Percentiles rank a stretch among this genome's conserved stretches.
These are phyloP conservation scores for Penicillium sp. DNA, from an alignment of 2,329 filamentous ascomycete genomes.

Conservation along the genomic window DNA sequence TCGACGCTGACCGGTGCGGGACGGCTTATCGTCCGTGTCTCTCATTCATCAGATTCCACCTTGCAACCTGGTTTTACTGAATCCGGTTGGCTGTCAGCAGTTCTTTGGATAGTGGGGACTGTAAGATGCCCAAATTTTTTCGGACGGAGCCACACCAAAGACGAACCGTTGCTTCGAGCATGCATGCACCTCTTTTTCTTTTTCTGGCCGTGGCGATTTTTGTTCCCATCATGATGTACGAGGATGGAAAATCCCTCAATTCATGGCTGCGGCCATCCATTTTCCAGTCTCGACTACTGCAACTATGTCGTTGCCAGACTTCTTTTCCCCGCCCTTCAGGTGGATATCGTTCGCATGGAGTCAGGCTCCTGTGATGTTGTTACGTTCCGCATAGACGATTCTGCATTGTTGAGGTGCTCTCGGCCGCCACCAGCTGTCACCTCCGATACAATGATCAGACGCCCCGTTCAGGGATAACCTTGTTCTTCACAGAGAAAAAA, in stretches of 20 bases:
- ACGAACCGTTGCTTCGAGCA: slow-evolving; percentile 36
- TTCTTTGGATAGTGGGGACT: slow-evolving; percentile 35
- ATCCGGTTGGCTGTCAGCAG: slow-evolving; percentile 36
- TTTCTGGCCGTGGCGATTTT: slow-evolving; percentile 38
- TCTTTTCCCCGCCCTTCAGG: slow-evolving; percentile 31
- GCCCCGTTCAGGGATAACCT: slow-evolving; percentile 25
- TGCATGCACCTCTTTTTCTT: slow-evolving; percentile 33
- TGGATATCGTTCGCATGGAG: slow-evolving; percentile 31
- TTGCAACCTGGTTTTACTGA: slow-evolving; percentile 26
- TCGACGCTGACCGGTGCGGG: slow-evolving; percentile 32
- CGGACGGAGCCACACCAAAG: slow-evolving; percentile 31
- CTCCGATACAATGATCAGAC: slow-evolving; percentile 31
- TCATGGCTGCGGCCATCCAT: slow-evolving; percentile 19
- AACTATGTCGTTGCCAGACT: slow-evolving; percentile 28
- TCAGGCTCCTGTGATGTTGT: slow-evolving; percentile 24
- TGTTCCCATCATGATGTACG: slow-evolving; percentile 30
- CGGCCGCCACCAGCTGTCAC: slow-evolving; percentile 38
- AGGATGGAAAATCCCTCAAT: slow-evolving; percentile 40
- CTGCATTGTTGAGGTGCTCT: slow-evolving; percentile 32
- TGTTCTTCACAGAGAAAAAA: slow-evolving; percentile 21
- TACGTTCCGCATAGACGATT: slow-evolving; percentile 32
- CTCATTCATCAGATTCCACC: slow-evolving; percentile 30
- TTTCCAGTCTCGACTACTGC: slow-evolving; percentile 29
- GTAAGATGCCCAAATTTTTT: slow-evolving; percentile 33
- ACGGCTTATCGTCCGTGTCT: slow-evolving; percentile 36